phyloP scores from a whole-genome alignment of 1,139 yeast species.

The Pichia sp. region DNA sequence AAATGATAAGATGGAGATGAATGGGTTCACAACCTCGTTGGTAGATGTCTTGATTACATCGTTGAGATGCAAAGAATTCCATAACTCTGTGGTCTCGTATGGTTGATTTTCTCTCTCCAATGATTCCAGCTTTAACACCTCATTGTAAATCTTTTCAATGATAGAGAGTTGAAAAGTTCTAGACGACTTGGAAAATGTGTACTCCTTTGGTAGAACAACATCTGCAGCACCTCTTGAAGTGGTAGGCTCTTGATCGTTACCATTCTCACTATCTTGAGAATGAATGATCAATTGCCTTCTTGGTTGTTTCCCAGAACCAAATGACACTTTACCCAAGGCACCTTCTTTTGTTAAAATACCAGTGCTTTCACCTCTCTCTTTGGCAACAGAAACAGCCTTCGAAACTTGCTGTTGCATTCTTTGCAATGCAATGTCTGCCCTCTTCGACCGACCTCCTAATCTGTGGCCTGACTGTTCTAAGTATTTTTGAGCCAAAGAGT shows the following conservation, averaged over 20 bases:
- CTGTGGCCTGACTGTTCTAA: constrained; percentile 90
- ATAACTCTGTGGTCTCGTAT: constrained; percentile 55
- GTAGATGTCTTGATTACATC: constrained; percentile 41
- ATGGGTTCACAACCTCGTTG: constrained; percentile 66
- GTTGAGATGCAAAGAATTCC: constrained; percentile 74
- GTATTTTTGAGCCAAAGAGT: constrained; percentile 89
- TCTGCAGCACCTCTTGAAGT: constrained; percentile 2
- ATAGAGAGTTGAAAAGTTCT: constrained; percentile 40
- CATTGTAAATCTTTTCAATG: constrained; percentile 75
- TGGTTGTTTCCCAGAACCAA: constrained; percentile 81
- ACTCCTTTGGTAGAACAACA: constrained; percentile 29
- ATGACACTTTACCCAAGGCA: constrained; percentile 82
- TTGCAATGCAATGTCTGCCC: constrained; percentile 93
- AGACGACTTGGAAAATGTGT: constrained; percentile 31
- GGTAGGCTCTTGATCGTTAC: neutral
- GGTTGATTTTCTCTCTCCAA: constrained; percentile 64
- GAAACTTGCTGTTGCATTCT: constrained; percentile 99
- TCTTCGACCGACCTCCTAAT: constrained; percentile 78
- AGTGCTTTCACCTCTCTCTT: constrained; percentile 76
- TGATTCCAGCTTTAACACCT: constrained; percentile 77
- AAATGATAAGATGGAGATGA: constrained; percentile 76
- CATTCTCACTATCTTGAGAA: constrained; percentile 27
- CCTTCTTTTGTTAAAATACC: constrained; percentile 67
- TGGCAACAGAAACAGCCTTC: constrained; percentile 92
- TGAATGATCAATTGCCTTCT: constrained; percentile 76